Conservation (phyloP, 805 yeast genomes). For the Candida stauntonica region DNA sequence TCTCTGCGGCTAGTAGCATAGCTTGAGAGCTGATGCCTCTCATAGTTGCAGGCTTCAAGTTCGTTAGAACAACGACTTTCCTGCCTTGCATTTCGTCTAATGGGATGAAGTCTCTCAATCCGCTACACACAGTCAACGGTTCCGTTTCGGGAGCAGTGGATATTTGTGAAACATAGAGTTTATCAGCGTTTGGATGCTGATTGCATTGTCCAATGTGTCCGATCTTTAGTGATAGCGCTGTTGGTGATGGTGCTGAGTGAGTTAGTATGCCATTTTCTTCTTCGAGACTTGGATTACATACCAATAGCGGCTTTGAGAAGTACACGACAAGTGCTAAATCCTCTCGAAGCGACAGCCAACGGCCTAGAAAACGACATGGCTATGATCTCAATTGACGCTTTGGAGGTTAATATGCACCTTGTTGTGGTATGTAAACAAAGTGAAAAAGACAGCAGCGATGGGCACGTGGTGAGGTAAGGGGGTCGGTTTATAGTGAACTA, state of each 20-base stretch:
- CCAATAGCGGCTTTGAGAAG: not conserved
- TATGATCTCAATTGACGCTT: not conserved
- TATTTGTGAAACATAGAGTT: conserved; percentile 52
- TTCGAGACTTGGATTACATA: not conserved
- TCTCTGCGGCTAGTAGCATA: conserved; percentile 61
- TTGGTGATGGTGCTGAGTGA: conserved; percentile 14
- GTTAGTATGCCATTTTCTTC: not conserved
- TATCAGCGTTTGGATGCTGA: conserved; percentile 54
- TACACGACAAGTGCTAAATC: too few species aligned
- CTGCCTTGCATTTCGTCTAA: conserved; percentile 34
- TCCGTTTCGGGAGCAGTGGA: not conserved
- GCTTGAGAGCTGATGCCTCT: conserved; percentile 60
- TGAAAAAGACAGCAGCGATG: too few species aligned
- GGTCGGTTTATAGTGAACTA: too few species aligned
- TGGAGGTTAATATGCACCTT: too few species aligned
- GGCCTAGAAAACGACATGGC: too few species aligned
- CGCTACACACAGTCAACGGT: conserved; percentile 50
- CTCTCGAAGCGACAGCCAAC: too few species aligned
- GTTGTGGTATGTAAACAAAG: too few species aligned
- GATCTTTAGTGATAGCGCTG: conserved; percentile 34
- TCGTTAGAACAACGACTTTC: conserved; percentile 49
- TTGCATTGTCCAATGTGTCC: conserved; percentile 45
- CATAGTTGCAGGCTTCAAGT: conserved; percentile 58
- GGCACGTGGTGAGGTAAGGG: too few species aligned
- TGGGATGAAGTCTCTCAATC: conserved; percentile 45